A percentile compares a stretch with the other conserved stretches of the same genome.
Conservation (phyloP, 1,284 basidiomycete species). For the Sanghuangporus sanghuang region DNA sequence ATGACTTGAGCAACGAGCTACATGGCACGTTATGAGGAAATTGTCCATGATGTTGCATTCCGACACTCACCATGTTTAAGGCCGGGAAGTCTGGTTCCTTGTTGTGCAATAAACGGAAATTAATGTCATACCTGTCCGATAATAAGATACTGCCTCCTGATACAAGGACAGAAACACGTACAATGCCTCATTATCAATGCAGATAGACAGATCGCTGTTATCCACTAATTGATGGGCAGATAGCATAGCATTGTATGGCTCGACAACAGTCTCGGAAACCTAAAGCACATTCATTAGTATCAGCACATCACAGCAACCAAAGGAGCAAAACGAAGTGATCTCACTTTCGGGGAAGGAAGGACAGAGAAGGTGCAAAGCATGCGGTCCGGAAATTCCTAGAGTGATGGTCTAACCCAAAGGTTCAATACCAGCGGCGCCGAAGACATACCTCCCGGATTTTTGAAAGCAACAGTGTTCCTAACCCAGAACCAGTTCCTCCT, state of each 20-base stretch:
- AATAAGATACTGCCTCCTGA: not conserved
- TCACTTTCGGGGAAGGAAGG: constrained; percentile 83
- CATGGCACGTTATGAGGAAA: constrained; percentile 16
- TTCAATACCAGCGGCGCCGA: constrained; percentile 21
- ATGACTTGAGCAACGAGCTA: constrained; percentile 81
- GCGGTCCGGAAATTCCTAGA: constrained; percentile 82
- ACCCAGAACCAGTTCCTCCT: constrained; percentile 87
- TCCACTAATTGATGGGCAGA: constrained; percentile 91
- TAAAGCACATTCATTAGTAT: constrained; percentile 22
- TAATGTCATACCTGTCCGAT: constrained; percentile 62
- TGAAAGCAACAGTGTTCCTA: constrained; percentile 78
- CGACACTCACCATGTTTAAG: constrained; percentile 65
- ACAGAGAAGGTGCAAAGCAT: constrained; percentile 94
- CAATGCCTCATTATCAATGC: constrained; percentile 93
- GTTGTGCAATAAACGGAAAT: constrained; percentile 69
- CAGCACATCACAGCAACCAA: not conserved
- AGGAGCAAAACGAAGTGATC: not conserved
- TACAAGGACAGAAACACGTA: constrained; percentile 32
- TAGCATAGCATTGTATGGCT: constrained; percentile 91
- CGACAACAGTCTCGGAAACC: constrained; percentile 95
- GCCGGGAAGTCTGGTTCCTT: constrained; percentile 68
- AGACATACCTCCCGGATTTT: constrained; percentile 73
- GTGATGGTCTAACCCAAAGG: constrained; percentile 27
- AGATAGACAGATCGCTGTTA: constrained; percentile 85
- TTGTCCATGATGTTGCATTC: constrained; percentile 19